Conservation (phyloP, 2,329 filamentous ascomycete genomes). For the Pseudonectria foliicola region DNA sequence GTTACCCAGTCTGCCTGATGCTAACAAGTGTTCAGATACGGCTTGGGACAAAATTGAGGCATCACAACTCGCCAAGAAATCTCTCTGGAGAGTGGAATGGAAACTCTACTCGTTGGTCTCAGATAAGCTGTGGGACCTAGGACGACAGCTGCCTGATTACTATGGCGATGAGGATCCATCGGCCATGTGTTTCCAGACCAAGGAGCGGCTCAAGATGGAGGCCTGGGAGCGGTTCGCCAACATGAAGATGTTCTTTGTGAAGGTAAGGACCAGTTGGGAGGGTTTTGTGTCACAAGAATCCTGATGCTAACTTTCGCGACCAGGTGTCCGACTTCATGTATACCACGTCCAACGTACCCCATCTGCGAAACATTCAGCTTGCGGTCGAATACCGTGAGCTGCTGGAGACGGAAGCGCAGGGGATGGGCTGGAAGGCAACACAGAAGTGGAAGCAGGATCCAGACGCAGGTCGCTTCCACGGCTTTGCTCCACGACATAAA, state of each 20-base stretch:
- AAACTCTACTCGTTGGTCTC: slow-evolving; percentile 49
- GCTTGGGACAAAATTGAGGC: slow-evolving; percentile 51
- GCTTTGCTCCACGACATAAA: slow-evolving; percentile 50
- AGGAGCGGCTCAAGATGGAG: slow-evolving; percentile 40
- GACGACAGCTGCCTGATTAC: slow-evolving; percentile 44
- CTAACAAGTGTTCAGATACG: slow-evolving; percentile 37
- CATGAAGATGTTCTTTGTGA: slow-evolving; percentile 61
- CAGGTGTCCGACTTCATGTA: slow-evolving; percentile 57
- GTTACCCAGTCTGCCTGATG: slow-evolving; percentile 1
- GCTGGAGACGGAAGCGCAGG: slow-evolving; percentile 41
- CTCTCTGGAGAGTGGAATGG: slow-evolving; percentile 53
- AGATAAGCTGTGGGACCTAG: slow-evolving; percentile 44
- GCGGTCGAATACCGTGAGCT: slow-evolving; percentile 54
- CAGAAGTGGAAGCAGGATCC: slow-evolving; percentile 56
- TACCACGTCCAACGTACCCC: slow-evolving; percentile 49
- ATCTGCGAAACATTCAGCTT: slow-evolving; percentile 49
- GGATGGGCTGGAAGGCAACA: slow-evolving; percentile 33
- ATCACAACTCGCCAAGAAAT: slow-evolving; percentile 46
- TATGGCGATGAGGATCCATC: slow-evolving; percentile 41
- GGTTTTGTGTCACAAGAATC: background rate
- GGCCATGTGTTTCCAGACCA: slow-evolving; percentile 34
- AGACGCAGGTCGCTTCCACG: slow-evolving; percentile 41
- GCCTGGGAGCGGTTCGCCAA: slow-evolving; percentile 48
- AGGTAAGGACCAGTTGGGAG: slow-evolving; percentile 36
- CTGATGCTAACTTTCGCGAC: slow-evolving; percentile 7